Conservation (phyloP, 2,329 filamentous ascomycete genomes). For the Neospermospora avenae region DNA sequence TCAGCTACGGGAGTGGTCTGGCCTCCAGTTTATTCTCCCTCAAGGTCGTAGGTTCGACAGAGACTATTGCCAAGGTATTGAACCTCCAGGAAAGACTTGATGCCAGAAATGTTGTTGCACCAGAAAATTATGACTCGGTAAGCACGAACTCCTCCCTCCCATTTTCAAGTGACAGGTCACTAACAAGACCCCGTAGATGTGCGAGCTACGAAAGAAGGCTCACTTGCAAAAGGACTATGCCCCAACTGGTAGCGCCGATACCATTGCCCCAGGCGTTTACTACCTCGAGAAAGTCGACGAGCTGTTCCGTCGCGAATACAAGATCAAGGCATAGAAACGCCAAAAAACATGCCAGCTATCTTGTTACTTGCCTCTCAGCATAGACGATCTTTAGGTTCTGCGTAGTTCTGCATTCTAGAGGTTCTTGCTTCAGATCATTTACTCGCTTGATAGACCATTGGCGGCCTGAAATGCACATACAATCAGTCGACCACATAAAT, state of each 20-base stretch:
- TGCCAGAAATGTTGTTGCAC: constrained; percentile 62
- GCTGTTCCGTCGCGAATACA: constrained; percentile 81
- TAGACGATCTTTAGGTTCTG: constrained; percentile 1
- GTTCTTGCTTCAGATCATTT: not conserved
- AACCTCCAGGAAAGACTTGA: constrained; percentile 68
- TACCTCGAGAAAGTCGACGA: constrained; percentile 79
- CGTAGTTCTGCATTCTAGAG: not conserved
- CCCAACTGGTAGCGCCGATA: constrained; percentile 65
- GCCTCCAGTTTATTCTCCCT: constrained; percentile 66
- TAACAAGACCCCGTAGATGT: constrained; percentile 54
- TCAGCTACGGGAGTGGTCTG: constrained; percentile 72
- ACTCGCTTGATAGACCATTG: constrained; percentile 3
- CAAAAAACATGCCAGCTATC: not conserved
- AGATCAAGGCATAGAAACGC: constrained; percentile 60
- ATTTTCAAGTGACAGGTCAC: constrained; percentile 10
- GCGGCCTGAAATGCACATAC: not conserved
- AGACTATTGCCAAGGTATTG: constrained; percentile 63
- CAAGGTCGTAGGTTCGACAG: constrained; percentile 68
- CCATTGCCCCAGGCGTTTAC: constrained; percentile 65
- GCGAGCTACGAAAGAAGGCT: constrained; percentile 75
- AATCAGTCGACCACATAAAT: not conserved
- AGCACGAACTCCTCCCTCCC: constrained; percentile 35
- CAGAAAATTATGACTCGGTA: constrained; percentile 72
- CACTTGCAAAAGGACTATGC: constrained; percentile 78
- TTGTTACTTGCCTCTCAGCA: not conserved